Evolutionary conservation across 2,329 filamentous ascomycete genomes (phyloP).

Genomic region (Zymoseptoria ardabiliae): DNA sequence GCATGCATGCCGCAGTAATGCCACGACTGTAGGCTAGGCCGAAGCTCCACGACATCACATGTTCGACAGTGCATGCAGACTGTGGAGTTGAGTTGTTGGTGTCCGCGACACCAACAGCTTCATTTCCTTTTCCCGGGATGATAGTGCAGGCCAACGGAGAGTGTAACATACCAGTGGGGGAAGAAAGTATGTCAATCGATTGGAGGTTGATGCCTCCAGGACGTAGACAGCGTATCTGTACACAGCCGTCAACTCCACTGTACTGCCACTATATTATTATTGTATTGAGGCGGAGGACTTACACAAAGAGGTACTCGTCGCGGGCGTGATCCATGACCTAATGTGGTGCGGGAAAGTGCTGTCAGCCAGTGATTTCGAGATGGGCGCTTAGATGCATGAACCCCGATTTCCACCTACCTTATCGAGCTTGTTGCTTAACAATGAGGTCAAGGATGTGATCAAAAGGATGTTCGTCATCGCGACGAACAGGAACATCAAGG

Average conservation of each 20-base stretch:
- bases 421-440: constrained; percentile 19
- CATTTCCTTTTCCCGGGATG: neutral
- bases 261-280: constrained; percentile 40
- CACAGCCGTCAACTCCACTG: constrained; percentile 18
- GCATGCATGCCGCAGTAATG: constrained; percentile 1
- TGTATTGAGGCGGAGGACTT: constrained; percentile 41
- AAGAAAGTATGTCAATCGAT: constrained; percentile 42
- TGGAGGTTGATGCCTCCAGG: constrained; percentile 45
- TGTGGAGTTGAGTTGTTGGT: neutral
- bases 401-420: constrained; percentile 16
- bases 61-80: constrained; percentile 7
- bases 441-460: constrained; percentile 53
- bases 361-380: constrained; percentile 28
- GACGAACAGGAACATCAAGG: constrained; percentile 65
- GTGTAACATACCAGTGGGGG: constrained; percentile 38
- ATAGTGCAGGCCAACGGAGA: neutral
- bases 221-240: constrained; percentile 47
- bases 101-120: neutral
- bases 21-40: neutral
- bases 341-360: constrained; percentile 6
- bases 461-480: constrained; percentile 68
- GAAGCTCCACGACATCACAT: constrained; percentile 6
- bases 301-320: constrained; percentile 76
- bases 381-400: constrained; percentile 18
- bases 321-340: constrained; percentile 55